Percentiles rank a stretch among this genome's conserved stretches.
Evolutionary conservation across 305 asterid genomes (phyloP).

Genomic region (Petunia hybrid): DNA sequence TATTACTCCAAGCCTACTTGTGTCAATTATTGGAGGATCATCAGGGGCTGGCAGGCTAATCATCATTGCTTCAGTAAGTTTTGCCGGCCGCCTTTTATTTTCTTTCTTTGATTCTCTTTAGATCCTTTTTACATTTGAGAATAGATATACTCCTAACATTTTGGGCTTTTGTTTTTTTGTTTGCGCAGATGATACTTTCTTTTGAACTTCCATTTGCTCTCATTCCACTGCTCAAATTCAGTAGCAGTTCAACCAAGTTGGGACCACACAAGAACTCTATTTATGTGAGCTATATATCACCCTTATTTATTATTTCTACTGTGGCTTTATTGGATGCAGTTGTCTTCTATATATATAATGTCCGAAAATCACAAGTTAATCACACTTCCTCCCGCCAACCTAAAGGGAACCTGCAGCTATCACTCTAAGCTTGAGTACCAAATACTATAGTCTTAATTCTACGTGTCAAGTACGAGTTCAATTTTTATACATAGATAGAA

Average conservation of each 20-base stretch:
- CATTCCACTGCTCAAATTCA: constrained; percentile 84
- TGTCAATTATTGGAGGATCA: constrained; percentile 87
- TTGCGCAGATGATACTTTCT: constrained; percentile 81
- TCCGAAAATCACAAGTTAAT: too few species aligned
- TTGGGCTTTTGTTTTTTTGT: not conserved
- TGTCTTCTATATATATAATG: too few species aligned
- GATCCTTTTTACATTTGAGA: not conserved
- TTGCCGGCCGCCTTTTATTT: not conserved
- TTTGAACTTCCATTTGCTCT: constrained; percentile 86
- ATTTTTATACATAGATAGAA: too few species aligned
- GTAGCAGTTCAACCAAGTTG: constrained; percentile 75
- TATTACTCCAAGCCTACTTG: constrained; percentile 86
- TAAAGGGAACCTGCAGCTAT: too few species aligned
- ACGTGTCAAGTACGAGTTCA: too few species aligned
- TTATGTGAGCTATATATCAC: constrained; percentile 41
- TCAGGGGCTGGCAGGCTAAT: constrained; percentile 86
- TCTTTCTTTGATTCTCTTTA: not conserved
- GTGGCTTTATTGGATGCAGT: too few species aligned
- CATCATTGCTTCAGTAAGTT: constrained; percentile 80
- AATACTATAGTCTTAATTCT: too few species aligned
- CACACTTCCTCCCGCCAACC: too few species aligned
- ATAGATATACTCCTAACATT: not conserved
- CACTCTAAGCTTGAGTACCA: too few species aligned
- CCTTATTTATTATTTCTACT: not conserved
- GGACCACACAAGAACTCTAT: constrained; percentile 87